Conservation (phyloP, 1,284 basidiomycete species). For the Trametes polyzona region DNA sequence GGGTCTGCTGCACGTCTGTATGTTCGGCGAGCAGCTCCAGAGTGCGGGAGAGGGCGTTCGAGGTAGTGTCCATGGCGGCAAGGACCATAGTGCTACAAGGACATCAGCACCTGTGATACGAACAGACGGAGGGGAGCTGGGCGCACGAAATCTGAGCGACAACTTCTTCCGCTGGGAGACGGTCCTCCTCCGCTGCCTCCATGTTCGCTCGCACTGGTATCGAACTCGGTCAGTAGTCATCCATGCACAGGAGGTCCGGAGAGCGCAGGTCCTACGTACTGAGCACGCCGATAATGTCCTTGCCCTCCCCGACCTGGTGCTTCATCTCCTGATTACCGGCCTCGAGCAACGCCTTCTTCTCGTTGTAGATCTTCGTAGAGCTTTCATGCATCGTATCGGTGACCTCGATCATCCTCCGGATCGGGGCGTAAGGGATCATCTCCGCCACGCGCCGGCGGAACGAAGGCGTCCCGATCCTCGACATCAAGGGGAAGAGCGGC, state of each 20-base stretch:
- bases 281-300: constrained; percentile 34
- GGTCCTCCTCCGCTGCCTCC: constrained; percentile 23
- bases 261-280: constrained; percentile 16
- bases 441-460: constrained; percentile 3
- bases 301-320: constrained; percentile 32
- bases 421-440: background rate
- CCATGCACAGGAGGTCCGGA: background rate
- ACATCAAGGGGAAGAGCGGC: constrained; percentile 31
- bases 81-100: constrained; percentile 15
- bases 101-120: background rate
- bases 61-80: constrained; percentile 24
- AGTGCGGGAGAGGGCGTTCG: constrained; percentile 22
- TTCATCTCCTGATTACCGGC: constrained; percentile 28
- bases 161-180: constrained; percentile 30
- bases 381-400: constrained; percentile 40
- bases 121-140: too few relatives aligned
- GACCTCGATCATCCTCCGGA: constrained; percentile 1
- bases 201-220: constrained; percentile 30
- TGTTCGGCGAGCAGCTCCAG: constrained; percentile 15
- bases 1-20: constrained; percentile 13
- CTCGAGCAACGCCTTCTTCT: constrained; percentile 27
- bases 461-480: constrained; percentile 29
- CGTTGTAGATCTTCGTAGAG: constrained; percentile 19
- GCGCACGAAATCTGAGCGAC: constrained; percentile 31
- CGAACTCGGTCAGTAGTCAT: too few relatives aligned